Evolutionary conservation across 495 filamentous ascomycete genomes (phyloP).

Genomic region (Durotheca rogersii): DNA sequence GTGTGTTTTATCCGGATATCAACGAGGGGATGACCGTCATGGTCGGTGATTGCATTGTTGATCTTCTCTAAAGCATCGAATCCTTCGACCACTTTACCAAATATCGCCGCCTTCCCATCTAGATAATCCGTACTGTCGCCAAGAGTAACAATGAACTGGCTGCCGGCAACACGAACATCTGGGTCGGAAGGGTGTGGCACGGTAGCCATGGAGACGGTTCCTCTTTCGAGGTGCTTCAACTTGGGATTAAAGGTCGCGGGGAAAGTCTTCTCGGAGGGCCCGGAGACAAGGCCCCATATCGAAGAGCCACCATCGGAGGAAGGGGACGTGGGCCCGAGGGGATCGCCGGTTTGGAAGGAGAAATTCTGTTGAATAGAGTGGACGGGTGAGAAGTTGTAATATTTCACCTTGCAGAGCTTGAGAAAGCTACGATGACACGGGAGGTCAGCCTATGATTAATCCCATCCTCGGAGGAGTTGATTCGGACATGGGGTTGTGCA

Average conservation of each 20-base stretch:
- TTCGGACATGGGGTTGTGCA: background rate
- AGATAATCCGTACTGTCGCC: slow-evolving; percentile 85
- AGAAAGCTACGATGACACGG: slow-evolving; percentile 65
- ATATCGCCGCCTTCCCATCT: slow-evolving; percentile 89
- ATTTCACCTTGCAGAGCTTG: slow-evolving; percentile 96
- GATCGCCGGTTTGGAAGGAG: slow-evolving; percentile 93
- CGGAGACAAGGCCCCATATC: slow-evolving; percentile 83
- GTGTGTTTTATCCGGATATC: slow-evolving; percentile 94
- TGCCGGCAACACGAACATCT: slow-evolving; percentile 76
- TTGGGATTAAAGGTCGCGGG: slow-evolving; percentile 78
- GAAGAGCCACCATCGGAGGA: slow-evolving; percentile 88
- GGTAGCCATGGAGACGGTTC: slow-evolving; percentile 94
- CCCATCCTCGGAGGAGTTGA: background rate
- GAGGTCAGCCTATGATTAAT: slow-evolving; percentile 1
- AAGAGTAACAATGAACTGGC: slow-evolving; percentile 88
- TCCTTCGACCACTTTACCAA: slow-evolving; percentile 90
- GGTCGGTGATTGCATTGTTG: slow-evolving; percentile 83
- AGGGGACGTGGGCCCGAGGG: slow-evolving; percentile 76
- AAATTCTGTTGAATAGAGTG: slow-evolving; percentile 87
- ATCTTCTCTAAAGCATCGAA: slow-evolving; percentile 92
- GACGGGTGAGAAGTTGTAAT: slow-evolving; percentile 94
- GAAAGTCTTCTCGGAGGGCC: slow-evolving; percentile 73
- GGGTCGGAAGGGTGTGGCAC: slow-evolving; percentile 72
- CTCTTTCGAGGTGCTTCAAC: slow-evolving; percentile 79
- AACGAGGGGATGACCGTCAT: slow-evolving; percentile 75